phyloP scores from a whole-genome alignment of 352 stramenopile genomes.

The Ophiocytium majus region DNA sequence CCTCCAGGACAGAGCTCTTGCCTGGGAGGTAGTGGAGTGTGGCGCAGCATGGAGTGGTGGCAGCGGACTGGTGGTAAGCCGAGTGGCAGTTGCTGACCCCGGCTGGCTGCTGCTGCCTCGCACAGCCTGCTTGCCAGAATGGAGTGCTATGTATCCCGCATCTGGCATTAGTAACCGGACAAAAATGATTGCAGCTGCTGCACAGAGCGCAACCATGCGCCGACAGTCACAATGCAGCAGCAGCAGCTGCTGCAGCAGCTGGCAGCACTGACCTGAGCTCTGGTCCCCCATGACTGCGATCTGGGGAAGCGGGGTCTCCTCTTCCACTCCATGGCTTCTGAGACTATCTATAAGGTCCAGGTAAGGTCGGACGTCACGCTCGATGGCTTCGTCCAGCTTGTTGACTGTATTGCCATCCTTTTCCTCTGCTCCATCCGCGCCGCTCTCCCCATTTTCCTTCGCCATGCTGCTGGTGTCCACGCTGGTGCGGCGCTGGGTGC shows the following conservation, averaged over 20 bases:
- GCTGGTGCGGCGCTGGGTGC: too few relatives aligned
- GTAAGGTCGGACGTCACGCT: constrained; percentile 54
- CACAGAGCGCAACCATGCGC: background rate
- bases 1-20: constrained; percentile 75
- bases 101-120: too few relatives aligned
- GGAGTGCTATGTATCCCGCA: too few relatives aligned
- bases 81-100: too few relatives aligned
- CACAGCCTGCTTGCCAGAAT: too few relatives aligned
- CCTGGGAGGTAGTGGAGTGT: too few relatives aligned
- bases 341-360: constrained; percentile 55
- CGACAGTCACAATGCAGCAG: background rate
- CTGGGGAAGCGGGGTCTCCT: constrained; percentile 54
- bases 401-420: constrained; percentile 34
- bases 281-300: constrained; percentile 45
- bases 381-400: constrained; percentile 56
- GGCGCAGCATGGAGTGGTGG: constrained; percentile 79
- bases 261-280: background rate
- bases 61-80: too few relatives aligned
- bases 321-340: constrained; percentile 43
- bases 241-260: background rate
- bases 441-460: background rate
- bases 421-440: background rate
- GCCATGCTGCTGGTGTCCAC: background rate
- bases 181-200: background rate
- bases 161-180: background rate